Base-by-base conservation (phyloP, 768 basidiomycete species). In the Mycena alexandri region DNA sequence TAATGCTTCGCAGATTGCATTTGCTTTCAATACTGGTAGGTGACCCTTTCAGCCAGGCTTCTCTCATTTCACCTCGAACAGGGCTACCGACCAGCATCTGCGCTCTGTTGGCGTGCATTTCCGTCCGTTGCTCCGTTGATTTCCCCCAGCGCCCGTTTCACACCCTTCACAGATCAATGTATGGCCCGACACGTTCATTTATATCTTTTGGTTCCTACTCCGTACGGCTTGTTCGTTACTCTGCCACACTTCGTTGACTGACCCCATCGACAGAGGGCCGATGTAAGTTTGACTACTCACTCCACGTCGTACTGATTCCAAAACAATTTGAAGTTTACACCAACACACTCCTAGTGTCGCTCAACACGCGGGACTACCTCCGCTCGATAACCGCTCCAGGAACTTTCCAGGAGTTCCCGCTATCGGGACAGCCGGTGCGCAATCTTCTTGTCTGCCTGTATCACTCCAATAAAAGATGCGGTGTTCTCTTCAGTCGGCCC, bases 191-290 rank as follows among this genome's bases (percentile, higher is more conserved):
- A 63, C 61, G 16, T 63, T 54, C 61, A 34, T 63, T 36, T 63
- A 63, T 22, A 63, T 63, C 14, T 63, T 63, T 12, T 63, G 51
- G 51, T 54, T 54, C 61, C 53, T 63, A 1, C 61, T 63, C 29
- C 53, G 61, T 63, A 29, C 22, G 61, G 42, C 52, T 14, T 24
- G 3, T 44, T 41, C 51, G 19, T 29, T 19, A 10, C 12, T 33
- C 22, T 36, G 11, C 34, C n/a, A 5, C 5, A 5, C 34, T 10
- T 33, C 19, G 4, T 54, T 16, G 3, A 10, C 42, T 41, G 2
- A 19, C 24, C 4, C 12, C 4, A 10, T 24, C 10, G 17, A 38
- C 3, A 63, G 61, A 55, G 61, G 52, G 61, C 19, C 42, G 61
- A 43, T 55, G 61, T 63, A 54, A 55, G 61, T 13, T 14, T 12